Conservation (phyloP, 163 green algal genomes). For the Trebouxia gelatinosa region DNA sequence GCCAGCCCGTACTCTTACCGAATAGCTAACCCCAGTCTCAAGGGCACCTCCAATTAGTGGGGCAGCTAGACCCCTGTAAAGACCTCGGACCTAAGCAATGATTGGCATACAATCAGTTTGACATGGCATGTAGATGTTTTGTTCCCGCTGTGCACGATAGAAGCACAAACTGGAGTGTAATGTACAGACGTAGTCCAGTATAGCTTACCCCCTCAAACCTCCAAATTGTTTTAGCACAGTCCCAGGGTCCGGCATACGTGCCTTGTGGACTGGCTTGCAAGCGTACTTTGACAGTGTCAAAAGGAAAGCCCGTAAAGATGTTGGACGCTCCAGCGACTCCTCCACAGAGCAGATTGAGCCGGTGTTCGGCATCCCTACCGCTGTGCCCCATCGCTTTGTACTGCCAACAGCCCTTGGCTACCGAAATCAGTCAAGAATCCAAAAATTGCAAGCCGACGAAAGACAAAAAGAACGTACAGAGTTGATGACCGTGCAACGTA, state of each 20-base stretch:
- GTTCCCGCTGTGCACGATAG: too few species aligned
- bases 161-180: too few species aligned
- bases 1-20: constrained; percentile 43
- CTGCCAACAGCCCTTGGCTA: constrained; percentile 25
- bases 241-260: constrained; percentile 45
- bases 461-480: too few species aligned
- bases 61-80: constrained; percentile 78
- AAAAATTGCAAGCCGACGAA: neutral
- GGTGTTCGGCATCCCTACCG: too few species aligned
- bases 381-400: too few species aligned
- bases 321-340: constrained; percentile 1
- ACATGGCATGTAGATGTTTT: constrained; percentile 10
- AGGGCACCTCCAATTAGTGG: constrained; percentile 82
- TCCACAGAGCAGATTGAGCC: too few species aligned
- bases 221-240: constrained; percentile 63
- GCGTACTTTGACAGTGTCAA: constrained; percentile 85
- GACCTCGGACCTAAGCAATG: constrained; percentile 52
- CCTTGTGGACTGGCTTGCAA: constrained; percentile 63
- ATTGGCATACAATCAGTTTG: neutral
- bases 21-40: constrained; percentile 89
- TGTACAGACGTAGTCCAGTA: too few species aligned
- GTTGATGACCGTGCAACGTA: too few species aligned
- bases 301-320: constrained; percentile 39
- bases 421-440: neutral
- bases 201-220: constrained; percentile 67